Conservation (phyloP, 768 basidiomycete genomes). For the Crepidotus variabilis region DNA sequence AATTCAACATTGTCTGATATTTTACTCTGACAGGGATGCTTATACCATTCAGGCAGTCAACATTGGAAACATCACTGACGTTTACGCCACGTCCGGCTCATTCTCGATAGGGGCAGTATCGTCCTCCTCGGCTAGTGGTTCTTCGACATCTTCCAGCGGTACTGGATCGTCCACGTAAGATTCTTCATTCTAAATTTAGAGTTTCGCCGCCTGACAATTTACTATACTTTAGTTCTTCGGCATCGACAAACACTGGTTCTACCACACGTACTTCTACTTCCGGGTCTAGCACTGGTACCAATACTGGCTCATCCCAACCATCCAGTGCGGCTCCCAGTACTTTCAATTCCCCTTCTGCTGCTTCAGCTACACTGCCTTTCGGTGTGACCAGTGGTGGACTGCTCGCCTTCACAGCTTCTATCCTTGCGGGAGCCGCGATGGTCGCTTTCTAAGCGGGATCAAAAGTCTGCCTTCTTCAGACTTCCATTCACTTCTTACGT, state of each 20-base stretch:
- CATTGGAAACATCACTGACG: constrained; percentile 38
- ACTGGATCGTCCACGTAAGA: background rate
- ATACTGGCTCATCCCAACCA: background rate
- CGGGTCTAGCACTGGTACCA: constrained; percentile 12
- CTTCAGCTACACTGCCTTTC: constrained; percentile 25
- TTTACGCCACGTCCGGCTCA: constrained; percentile 32
- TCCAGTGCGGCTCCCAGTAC: constrained; percentile 7
- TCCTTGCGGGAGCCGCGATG: constrained; percentile 43
- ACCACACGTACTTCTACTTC: constrained; percentile 5
- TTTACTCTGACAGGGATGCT: constrained; percentile 27
- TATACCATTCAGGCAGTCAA: constrained; percentile 49
- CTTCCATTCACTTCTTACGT: background rate
- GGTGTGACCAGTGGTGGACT: constrained; percentile 22
- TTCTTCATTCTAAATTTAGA: background rate
- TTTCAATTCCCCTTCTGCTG: constrained; percentile 19
- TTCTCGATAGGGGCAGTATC: constrained; percentile 38
- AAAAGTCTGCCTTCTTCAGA: background rate
- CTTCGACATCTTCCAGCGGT: constrained; percentile 7
- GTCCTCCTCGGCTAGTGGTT: constrained; percentile 2
- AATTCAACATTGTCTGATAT: background rate
- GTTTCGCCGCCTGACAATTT: background rate
- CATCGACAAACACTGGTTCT: constrained; percentile 10
- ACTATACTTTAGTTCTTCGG: constrained; percentile 9
- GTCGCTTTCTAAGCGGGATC: constrained; percentile 32
- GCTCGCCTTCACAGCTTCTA: constrained; percentile 35